Conservation (phyloP, 257 asterid species). For the Solanum ahanhuiri region DNA sequence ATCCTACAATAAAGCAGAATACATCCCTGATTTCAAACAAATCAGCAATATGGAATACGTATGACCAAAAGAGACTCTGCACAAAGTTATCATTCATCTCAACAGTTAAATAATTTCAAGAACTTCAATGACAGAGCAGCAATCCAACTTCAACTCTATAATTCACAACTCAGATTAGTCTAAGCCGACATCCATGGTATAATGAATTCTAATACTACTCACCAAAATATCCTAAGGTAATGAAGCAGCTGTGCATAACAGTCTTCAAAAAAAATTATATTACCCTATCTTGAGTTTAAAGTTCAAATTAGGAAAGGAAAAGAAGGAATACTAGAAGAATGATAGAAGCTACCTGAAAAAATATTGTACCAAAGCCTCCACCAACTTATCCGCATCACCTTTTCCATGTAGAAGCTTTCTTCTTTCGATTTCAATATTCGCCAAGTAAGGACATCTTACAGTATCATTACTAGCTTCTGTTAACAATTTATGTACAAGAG, state of each 20-base stretch:
- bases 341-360: slow-evolving; percentile 44
- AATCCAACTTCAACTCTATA: not conserved
- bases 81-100: not conserved
- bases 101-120: not conserved
- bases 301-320: not conserved
- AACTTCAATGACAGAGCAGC: not conserved
- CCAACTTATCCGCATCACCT: slow-evolving; percentile 51
- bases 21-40: not conserved
- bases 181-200: not conserved
- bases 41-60: not conserved
- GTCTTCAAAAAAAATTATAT: not conserved
- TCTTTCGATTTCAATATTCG: slow-evolving; percentile 75
- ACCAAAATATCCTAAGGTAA: not conserved
- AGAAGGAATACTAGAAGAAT: not conserved
- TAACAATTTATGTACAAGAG: slow-evolving; percentile 47
- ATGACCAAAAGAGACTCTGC: not conserved
- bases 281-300: not conserved
- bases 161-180: not conserved
- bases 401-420: slow-evolving; percentile 56
- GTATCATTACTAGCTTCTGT: slow-evolving; percentile 28
- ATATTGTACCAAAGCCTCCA: slow-evolving; percentile 55
- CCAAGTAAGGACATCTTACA: slow-evolving; percentile 74
- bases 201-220: not conserved
- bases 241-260: not conserved
- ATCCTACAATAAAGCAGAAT: not conserved